Conservation (phyloP, 2,329 filamentous ascomycete genomes). For the Coniochaeta sp. region DNA sequence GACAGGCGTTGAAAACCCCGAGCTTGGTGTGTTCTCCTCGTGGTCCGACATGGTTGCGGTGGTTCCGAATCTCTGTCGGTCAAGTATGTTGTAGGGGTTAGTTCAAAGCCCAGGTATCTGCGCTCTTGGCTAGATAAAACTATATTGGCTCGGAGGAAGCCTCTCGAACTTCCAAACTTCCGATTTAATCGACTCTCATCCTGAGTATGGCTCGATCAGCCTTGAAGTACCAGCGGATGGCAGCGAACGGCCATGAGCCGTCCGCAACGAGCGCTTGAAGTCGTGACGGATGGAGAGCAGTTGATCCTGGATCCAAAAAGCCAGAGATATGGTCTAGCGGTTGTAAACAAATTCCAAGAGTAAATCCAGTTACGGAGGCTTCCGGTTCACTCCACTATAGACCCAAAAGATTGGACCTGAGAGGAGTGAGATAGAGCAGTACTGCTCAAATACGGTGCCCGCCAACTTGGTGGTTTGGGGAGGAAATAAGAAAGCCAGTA, state of each 20-base stretch:
- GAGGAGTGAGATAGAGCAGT: conserved; percentile 72
- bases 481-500: background rate
- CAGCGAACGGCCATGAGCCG: conserved; percentile 24
- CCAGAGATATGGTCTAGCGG: background rate
- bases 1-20: conserved; percentile 65
- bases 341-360: background rate
- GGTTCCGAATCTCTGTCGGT: background rate
- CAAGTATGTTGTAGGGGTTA: background rate
- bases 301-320: background rate
- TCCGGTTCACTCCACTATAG: conserved; percentile 93
- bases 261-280: conserved; percentile 16
- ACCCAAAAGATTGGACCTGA: conserved; percentile 89
- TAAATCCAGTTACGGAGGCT: conserved; percentile 81
- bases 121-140: background rate
- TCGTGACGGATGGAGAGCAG: background rate
- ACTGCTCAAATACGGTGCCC: conserved; percentile 45
- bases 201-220: conserved; percentile 11
- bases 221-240: conserved; percentile 20
- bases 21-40: conserved; percentile 51
- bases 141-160: conserved; percentile 10
- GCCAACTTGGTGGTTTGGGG: conserved; percentile 27
- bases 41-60: conserved; percentile 57
- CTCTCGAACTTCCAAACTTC: conserved; percentile 10
- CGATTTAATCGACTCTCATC: conserved; percentile 17
- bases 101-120: background rate